Conservation (phyloP, 2,329 filamentous ascomycete species). For the Cladobotryum mycophilum region DNA sequence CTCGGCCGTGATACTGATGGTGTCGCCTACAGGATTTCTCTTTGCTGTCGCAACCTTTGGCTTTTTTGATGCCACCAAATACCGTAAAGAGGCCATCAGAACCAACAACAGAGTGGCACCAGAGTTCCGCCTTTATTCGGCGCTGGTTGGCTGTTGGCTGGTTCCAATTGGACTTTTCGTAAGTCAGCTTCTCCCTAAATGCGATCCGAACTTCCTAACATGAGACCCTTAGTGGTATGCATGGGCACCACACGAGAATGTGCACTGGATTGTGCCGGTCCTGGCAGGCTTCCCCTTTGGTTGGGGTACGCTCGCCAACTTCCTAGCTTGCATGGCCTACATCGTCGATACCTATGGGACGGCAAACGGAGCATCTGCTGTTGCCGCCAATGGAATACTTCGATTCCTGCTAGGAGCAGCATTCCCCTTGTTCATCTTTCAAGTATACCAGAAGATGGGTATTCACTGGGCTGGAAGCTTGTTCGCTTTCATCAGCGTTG, state of each 20-base stretch:
- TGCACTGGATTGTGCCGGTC: slow-evolving; percentile 1
- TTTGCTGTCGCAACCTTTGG: not conserved
- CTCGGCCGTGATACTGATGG: not conserved
- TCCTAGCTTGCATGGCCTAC: not conserved
- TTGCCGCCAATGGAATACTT: not conserved
- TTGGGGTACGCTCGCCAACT: slow-evolving; percentile 1
- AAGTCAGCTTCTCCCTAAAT: not conserved
- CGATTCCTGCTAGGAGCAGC: not conserved
- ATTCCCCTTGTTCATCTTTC: not conserved
- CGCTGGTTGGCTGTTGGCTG: not conserved
- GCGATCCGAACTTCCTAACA: too few relatives aligned
- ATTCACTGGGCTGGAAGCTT: not conserved
- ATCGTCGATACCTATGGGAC: not conserved
- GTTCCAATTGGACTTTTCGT: not conserved
- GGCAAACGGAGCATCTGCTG: not conserved
- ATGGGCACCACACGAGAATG: not conserved
- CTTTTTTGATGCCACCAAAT: not conserved
- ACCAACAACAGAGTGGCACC: not conserved
- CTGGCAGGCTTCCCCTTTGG: slow-evolving; percentile 1
- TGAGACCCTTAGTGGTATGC: not conserved
- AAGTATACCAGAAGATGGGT: not conserved
- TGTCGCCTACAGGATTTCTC: not conserved
- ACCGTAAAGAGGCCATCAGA: not conserved
- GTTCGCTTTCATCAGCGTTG: not conserved
- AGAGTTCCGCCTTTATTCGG: not conserved